A percentile compares a stretch with the other conserved stretches of the same genome.
phyloP scores from a whole-genome alignment of 192 early-diverging fungal genomes.

The Physocladia obscura region DNA sequence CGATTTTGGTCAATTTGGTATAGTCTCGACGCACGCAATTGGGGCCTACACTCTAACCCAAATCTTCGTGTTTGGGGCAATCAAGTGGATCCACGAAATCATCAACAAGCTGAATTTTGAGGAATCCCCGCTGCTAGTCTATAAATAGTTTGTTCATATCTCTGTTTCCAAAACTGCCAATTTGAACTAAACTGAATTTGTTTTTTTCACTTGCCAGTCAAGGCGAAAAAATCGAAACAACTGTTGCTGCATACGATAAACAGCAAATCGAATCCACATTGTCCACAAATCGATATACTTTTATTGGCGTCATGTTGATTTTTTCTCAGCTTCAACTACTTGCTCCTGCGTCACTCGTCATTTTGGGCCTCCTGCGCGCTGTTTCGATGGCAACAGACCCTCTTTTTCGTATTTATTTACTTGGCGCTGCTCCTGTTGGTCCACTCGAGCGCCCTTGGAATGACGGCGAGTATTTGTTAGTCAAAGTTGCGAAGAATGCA shows the following conservation, averaged over 20 bases:
- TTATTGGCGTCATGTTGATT: not conserved
- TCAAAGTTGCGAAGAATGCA: no score
- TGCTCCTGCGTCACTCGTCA: not conserved
- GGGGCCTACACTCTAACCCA: constrained; percentile 9
- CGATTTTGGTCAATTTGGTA: not conserved
- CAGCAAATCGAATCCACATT: not conserved
- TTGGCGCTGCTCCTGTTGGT: not conserved
- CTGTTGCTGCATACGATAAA: constrained; percentile 9
- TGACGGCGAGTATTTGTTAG: constrained; percentile 6
- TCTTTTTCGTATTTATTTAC: constrained; percentile 12
- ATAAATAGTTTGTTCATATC: not conserved
- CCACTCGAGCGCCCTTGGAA: constrained; percentile 11
- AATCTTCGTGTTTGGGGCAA: constrained; percentile 11
- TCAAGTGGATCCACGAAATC: not conserved
- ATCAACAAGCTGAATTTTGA: not conserved
- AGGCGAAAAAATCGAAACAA: constrained; percentile 1
- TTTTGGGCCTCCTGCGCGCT: constrained; percentile 12
- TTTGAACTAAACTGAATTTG: no score
- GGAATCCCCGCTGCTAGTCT: constrained; percentile 6
- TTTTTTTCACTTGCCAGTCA: not conserved
- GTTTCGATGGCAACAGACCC: not conserved
- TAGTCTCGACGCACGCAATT: not conserved
- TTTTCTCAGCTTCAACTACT: constrained; percentile 15
- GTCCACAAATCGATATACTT: not conserved
- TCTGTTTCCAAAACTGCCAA: not conserved